Evolutionary conservation across 306 rosid genomes (phyloP), one percentile per base, ranked within the genome.

Genomic region (Rosa lucieae): DNA sequence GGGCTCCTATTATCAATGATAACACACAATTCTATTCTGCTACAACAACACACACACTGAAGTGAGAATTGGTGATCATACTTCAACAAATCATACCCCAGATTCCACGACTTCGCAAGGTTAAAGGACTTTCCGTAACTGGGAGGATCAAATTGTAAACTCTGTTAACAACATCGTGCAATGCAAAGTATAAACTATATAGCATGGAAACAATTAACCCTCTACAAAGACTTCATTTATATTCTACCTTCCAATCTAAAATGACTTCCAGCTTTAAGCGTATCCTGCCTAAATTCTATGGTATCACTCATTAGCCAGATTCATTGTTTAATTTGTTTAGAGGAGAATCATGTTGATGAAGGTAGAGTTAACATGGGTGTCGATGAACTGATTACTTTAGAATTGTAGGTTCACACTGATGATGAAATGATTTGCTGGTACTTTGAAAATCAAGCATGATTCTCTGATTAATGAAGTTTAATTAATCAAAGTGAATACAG

Each of bases 401-500:
- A 70, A 63, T 56, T 26, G 51, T 72, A 46, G 69, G 12, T 55
- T 70, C 70, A 29, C 71, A 73, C 66, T 48, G 42, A 63, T 39
- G 23, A 43, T 21, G 47, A 40, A 63, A 73, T 42, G 40, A 21
- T 49, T 77, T 40, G 17, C 47, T 14, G 44, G 32, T 21, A 53
- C 47, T 23, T 42, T 23, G 65, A 68, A 51, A 52, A 37, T 68
- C 43, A 40, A 37, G 75, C 75, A 52, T 29, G 70, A 74, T 52
- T 74, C 70, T 29, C 8, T 40, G 13, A 8, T 18, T 5, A 32
- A 78, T 68, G 35, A 51, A 52, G 46, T 51, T 37, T 14, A 43
- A 43, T 73, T 70, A 75, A 39, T 23, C 67, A 62, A 70, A 62
- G 78, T 72, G 84, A 82, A 81, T 66, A 66, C 71, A 66, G 71